A percentile compares a stretch with the other conserved stretches of the same genome.
Conservation (phyloP, 768 basidiomycete genomes). For the Xanthoconium stramineum region DNA sequence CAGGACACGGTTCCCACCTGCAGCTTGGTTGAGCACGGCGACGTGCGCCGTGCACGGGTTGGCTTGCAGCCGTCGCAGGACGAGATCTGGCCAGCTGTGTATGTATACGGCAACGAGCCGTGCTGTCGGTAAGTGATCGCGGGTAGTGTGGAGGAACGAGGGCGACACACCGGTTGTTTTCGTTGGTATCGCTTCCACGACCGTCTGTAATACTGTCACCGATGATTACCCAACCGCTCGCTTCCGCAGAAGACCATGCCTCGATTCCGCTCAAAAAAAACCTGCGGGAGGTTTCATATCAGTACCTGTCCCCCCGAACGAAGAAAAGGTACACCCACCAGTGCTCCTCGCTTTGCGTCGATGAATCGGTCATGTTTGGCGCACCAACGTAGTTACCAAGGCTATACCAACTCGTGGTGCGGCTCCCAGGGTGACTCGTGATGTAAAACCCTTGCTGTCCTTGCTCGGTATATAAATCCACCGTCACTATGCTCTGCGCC, state of each 20-base stretch:
- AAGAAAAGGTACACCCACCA: not conserved
- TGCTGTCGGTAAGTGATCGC: not conserved
- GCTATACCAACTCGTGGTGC: conserved; percentile 2
- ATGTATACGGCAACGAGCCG: too few species aligned
- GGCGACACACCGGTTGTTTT: not conserved
- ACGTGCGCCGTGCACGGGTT: not conserved
- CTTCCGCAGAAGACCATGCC: not conserved
- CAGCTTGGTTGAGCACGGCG: not conserved
- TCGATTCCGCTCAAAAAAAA: conserved; percentile 5
- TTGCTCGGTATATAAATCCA: conserved; percentile 1
- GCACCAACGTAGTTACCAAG: conserved; percentile 3
- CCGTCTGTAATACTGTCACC: conserved; percentile 6
- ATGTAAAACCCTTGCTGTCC: conserved; percentile 1
- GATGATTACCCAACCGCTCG: conserved; percentile 1
- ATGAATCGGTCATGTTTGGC: conserved; percentile 13
- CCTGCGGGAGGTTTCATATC: conserved; percentile 9
- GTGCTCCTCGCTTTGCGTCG: not conserved
- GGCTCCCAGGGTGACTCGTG: conserved; percentile 1
- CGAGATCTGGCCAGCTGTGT: conserved; percentile 1
- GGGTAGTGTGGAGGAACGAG: not conserved
- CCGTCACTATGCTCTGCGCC: not conserved
- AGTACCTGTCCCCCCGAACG: not conserved
- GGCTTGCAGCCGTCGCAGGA: conserved; percentile 5
- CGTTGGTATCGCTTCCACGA: not conserved
- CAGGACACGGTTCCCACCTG: not conserved